These are phyloP conservation scores for Naematelia encephala DNA, from an alignment of 768 basidiomycete genomes.

Conservation along the genomic window DNA sequence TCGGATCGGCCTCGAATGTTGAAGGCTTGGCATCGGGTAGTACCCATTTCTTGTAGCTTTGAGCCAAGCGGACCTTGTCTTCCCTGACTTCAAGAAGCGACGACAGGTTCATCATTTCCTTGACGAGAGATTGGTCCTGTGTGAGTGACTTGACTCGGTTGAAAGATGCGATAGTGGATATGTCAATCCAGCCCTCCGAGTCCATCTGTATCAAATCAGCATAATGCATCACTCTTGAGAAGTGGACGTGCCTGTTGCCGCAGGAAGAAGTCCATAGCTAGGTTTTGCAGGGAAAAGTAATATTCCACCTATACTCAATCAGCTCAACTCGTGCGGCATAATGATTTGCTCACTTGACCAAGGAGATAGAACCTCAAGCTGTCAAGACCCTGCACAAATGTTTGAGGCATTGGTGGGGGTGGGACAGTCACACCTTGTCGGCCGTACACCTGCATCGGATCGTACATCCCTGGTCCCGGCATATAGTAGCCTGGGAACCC, in stretches of 20 bases:
- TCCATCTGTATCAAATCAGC: constrained; percentile 67
- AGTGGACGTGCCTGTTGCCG: constrained; percentile 63
- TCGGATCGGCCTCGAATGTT: constrained; percentile 9
- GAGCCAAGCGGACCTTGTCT: constrained; percentile 64
- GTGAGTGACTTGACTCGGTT: constrained; percentile 74
- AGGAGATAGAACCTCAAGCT: constrained; percentile 66
- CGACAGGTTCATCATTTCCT: constrained; percentile 67
- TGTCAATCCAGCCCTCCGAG: constrained; percentile 77
- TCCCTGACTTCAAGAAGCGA: constrained; percentile 64
- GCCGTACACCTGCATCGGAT: constrained; percentile 22
- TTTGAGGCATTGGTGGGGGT: constrained; percentile 49
- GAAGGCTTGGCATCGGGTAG: constrained; percentile 60
- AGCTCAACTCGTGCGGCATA: constrained; percentile 2
- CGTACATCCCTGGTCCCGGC: constrained; percentile 3
- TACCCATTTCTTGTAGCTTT: constrained; percentile 62
- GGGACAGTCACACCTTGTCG: constrained; percentile 16
- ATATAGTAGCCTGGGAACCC: constrained; percentile 21
- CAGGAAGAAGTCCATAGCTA: constrained; percentile 81
- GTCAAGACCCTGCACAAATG: constrained; percentile 56
- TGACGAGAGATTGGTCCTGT: constrained; percentile 58
- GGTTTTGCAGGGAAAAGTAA: constrained; percentile 84
- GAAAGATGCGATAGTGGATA: constrained; percentile 77
- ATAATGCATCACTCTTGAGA: background rate
- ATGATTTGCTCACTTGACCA: constrained; percentile 51
- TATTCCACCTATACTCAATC: constrained; percentile 69